phyloP scores from a whole-genome alignment of 2,329 filamentous ascomycete genomes.

The Microdochium paspali region DNA sequence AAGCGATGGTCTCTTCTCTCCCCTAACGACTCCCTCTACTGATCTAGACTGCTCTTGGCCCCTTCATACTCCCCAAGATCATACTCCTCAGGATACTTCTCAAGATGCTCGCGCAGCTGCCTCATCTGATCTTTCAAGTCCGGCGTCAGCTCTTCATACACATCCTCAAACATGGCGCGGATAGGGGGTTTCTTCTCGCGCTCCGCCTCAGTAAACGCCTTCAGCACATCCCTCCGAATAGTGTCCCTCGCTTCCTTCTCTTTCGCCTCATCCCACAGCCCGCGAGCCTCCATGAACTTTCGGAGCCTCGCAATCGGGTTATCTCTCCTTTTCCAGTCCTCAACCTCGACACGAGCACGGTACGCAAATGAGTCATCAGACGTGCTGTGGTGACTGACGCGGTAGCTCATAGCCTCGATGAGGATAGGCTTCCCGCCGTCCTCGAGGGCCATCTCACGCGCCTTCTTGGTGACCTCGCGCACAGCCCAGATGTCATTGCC shows the following conservation, averaged over 20 bases:
- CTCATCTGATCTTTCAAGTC: constrained; percentile 68
- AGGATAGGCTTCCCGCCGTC: constrained; percentile 79
- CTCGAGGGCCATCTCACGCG: constrained; percentile 67
- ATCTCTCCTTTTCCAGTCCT: constrained; percentile 87
- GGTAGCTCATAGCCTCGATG: constrained; percentile 95
- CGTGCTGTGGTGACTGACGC: constrained; percentile 95
- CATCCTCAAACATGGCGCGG: constrained; percentile 68
- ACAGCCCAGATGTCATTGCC: constrained; percentile 94
- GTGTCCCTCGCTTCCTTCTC: constrained; percentile 63
- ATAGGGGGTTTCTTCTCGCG: constrained; percentile 71
- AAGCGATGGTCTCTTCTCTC: neutral
- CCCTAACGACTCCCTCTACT: constrained; percentile 6
- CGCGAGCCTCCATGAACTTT: constrained; percentile 82
- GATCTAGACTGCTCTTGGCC: constrained; percentile 54
- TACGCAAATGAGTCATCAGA: constrained; percentile 97
- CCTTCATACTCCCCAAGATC: constrained; percentile 70
- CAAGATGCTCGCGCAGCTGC: constrained; percentile 65
- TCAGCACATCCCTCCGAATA: constrained; percentile 66
- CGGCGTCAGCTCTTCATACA: constrained; percentile 81
- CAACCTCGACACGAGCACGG: constrained; percentile 84
- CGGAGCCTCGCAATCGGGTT: constrained; percentile 78
- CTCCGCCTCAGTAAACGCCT: constrained; percentile 77
- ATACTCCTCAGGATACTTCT: constrained; percentile 88
- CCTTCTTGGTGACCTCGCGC: constrained; percentile 67
- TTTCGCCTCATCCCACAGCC: constrained; percentile 74